Percentiles rank a stretch among this genome's conserved stretches.
phyloP scores from a whole-genome alignment of 495 filamentous ascomycete species.

The Filosporella fistucella region DNA sequence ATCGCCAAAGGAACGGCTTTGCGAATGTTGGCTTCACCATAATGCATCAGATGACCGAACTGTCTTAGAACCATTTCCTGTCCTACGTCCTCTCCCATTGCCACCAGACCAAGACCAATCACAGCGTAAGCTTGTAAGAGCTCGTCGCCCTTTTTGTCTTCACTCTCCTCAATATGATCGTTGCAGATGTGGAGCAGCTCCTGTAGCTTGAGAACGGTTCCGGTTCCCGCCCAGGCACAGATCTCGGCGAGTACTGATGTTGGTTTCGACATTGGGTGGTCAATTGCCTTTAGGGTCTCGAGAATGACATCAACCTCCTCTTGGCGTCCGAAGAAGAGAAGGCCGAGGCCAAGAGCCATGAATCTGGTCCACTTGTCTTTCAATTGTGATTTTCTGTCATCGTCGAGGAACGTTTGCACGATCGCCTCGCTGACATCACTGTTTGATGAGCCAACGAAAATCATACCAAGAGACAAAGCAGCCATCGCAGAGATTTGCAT shows the following conservation, averaged over 20 bases:
- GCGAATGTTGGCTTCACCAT: conserved; percentile 94
- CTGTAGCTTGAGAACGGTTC: conserved; percentile 93
- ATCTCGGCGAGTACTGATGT: conserved; percentile 89
- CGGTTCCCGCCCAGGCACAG: conserved; percentile 96
- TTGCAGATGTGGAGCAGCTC: conserved; percentile 96
- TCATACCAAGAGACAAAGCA: conserved; percentile 81
- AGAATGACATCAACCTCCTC: conserved; percentile 95
- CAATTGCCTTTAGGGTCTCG: conserved; percentile 91
- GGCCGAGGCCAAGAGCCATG: conserved; percentile 87
- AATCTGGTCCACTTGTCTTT: conserved; percentile 98
- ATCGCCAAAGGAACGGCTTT: conserved; percentile 96
- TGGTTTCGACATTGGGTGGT: conserved; percentile 90
- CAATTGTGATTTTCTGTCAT: conserved; percentile 78
- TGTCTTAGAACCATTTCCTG: conserved; percentile 98
- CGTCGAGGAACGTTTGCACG: conserved; percentile 84
- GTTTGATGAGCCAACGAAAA: conserved; percentile 90
- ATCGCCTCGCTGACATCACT: conserved; percentile 85
- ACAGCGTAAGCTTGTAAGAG: conserved; percentile 94
- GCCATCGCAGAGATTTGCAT: conserved; percentile 98
- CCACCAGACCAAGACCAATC: conserved; percentile 85
- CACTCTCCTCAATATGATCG: conserved; percentile 88
- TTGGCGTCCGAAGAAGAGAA: conserved; percentile 93
- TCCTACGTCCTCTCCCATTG: conserved; percentile 97
- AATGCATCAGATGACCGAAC: conserved; percentile 99
- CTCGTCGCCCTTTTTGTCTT: conserved; percentile 89